phyloP scores from a whole-genome alignment of 1,139 yeast species.

The Taphrina confusa region DNA sequence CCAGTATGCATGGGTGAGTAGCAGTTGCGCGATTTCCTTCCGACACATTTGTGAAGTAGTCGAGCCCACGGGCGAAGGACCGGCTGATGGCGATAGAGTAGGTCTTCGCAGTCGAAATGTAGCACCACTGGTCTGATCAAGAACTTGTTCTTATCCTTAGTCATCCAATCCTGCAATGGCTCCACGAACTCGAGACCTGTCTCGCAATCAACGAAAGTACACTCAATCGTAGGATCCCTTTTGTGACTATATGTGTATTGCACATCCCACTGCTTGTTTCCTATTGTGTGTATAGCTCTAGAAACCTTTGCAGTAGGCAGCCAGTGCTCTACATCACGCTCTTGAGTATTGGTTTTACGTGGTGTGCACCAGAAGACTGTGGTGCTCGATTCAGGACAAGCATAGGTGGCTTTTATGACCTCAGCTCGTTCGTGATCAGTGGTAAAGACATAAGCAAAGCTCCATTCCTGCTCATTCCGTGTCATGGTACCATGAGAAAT shows the following conservation, averaged over 20 bases:
- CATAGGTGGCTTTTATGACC: background rate
- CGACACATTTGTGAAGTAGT: background rate
- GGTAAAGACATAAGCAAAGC: background rate
- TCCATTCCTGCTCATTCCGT: background rate
- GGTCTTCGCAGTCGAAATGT: constrained; percentile 14
- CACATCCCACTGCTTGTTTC: background rate
- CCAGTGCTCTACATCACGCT: background rate
- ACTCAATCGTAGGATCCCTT: constrained; percentile 2
- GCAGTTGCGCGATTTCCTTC: background rate
- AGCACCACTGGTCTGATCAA: background rate
- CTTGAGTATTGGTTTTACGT: background rate
- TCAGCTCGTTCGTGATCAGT: background rate
- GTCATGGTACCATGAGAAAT: background rate
- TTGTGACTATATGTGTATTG: constrained; percentile 19
- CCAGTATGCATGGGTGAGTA: constrained; percentile 10
- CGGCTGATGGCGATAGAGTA: background rate
- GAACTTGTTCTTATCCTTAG: constrained; percentile 9
- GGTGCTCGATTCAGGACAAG: background rate
- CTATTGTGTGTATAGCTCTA: background rate
- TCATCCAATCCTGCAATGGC: constrained; percentile 5
- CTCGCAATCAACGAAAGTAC: background rate
- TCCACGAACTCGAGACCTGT: background rate
- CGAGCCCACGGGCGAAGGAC: background rate
- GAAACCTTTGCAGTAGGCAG: constrained; percentile 1
- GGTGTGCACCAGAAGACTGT: constrained; percentile 14